Percentiles rank a stretch among this genome's conserved stretches.
phyloP scores from a whole-genome alignment of 78 protist genomes.

The Planoprotostelium fungivorum region DNA sequence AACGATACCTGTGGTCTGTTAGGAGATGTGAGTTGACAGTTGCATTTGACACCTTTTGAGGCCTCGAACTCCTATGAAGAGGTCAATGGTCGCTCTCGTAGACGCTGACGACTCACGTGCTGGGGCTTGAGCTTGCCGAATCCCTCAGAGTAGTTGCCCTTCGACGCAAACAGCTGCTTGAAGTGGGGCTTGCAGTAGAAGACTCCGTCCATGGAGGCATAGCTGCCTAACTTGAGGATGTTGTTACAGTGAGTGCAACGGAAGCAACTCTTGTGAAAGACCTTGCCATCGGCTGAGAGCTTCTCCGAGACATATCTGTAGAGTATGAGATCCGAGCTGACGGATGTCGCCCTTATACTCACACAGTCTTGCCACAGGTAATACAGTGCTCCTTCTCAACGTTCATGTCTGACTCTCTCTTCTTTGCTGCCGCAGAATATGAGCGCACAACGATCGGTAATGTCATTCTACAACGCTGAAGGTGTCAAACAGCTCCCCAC shows the following conservation, averaged over 20 bases:
- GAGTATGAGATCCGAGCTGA: background rate
- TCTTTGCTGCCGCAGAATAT: too few species aligned
- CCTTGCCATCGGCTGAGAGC: conserved; percentile 50
- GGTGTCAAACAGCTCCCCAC: too few species aligned
- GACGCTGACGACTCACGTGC: conserved; percentile 2
- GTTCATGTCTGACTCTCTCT: too few species aligned
- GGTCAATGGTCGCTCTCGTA: background rate
- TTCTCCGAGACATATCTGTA: conserved; percentile 8
- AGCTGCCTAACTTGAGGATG: conserved; percentile 39
- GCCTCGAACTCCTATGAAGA: background rate
- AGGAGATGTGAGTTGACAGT: background rate
- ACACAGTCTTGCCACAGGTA: background rate
- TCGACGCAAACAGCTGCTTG: conserved; percentile 51
- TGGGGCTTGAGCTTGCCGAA: conserved; percentile 58
- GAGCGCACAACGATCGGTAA: too few species aligned
- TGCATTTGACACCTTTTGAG: background rate
- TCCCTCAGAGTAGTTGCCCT: conserved; percentile 55
- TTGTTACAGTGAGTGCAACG: conserved; percentile 35
- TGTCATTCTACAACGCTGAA: too few species aligned
- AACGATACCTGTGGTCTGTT: background rate
- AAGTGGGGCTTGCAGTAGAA: conserved; percentile 66
- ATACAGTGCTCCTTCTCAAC: background rate
- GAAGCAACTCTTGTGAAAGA: conserved; percentile 47
- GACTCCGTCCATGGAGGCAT: conserved; percentile 54
- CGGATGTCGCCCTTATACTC: background rate